A percentile compares a stretch with the other conserved stretches of the same genome.
Evolutionary conservation across 768 basidiomycete species (phyloP).

Genomic region (Suillus subluteus): DNA sequence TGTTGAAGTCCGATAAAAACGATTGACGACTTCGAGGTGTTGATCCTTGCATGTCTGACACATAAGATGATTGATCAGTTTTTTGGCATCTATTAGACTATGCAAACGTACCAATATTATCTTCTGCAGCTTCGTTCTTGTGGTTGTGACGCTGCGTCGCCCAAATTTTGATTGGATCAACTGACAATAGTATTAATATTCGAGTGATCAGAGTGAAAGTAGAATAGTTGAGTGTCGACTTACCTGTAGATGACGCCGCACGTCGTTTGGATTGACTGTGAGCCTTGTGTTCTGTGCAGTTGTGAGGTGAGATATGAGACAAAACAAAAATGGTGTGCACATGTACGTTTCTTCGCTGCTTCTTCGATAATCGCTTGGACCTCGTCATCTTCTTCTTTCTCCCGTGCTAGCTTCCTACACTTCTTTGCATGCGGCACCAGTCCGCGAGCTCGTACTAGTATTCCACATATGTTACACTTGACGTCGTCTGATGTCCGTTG

Average conservation of each 20-base stretch:
- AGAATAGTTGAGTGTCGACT: background rate
- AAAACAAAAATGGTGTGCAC: background rate
- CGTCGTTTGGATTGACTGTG: background rate
- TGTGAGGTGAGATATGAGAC: background rate
- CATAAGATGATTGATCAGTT: background rate
- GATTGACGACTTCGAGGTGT: background rate
- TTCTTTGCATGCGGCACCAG: background rate
- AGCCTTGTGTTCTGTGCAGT: background rate
- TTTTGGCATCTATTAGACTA: background rate
- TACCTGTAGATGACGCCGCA: background rate
- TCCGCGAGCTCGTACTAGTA: background rate
- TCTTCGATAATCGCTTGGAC: background rate
- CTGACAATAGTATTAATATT: background rate
- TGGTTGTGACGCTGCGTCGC: background rate
- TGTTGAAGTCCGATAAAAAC: background rate
- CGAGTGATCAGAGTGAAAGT: background rate
- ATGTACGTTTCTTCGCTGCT: background rate
- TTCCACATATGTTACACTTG: background rate
- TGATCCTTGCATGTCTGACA: background rate
- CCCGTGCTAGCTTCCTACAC: background rate
- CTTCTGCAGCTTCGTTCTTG: background rate
- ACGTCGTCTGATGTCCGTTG: background rate
- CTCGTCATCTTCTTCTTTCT: background rate
- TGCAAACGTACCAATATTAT: background rate
- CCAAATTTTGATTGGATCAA: slow-evolving; percentile 4